These are phyloP conservation scores for Vitis rotundifolia DNA, from an alignment of 164 flowering plant species.

Conservation along the genomic window DNA sequence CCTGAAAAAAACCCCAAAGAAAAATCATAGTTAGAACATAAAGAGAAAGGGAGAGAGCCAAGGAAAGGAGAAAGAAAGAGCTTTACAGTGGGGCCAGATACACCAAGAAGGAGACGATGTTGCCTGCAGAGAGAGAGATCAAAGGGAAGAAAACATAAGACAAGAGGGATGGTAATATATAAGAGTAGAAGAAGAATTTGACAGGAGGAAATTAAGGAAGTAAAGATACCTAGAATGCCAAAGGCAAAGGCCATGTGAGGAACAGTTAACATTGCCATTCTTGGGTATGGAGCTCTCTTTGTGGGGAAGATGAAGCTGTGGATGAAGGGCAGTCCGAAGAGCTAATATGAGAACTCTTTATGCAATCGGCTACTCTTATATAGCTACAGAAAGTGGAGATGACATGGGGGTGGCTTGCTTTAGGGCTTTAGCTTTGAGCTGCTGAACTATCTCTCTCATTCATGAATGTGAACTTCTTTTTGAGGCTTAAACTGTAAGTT, in stretches of 20 bases:
- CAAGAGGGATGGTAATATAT: too few species aligned
- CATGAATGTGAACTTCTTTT: too few species aligned
- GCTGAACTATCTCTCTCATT: too few species aligned
- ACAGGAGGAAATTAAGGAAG: too few species aligned
- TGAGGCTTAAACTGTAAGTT: too few species aligned
- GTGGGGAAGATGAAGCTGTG: background rate
- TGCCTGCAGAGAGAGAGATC: slow-evolving; percentile 37
- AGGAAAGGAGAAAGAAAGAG: background rate
- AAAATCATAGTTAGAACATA: background rate
- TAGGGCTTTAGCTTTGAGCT: too few species aligned
- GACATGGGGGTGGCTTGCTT: too few species aligned
- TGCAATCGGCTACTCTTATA: background rate
- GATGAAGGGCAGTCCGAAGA: background rate
- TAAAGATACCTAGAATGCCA: slow-evolving; percentile 58
- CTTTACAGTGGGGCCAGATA: slow-evolving; percentile 75
- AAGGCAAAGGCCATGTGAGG: slow-evolving; percentile 36
- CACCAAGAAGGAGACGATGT: slow-evolving; percentile 63
- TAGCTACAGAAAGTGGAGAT: too few species aligned
- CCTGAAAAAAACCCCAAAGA: slow-evolving; percentile 27
- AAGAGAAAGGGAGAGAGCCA: slow-evolving; percentile 10
- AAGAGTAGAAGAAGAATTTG: background rate
- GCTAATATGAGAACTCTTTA: background rate
- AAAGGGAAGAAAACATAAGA: background rate
- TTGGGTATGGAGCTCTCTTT: slow-evolving; percentile 9
- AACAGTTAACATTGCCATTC: slow-evolving; percentile 25